These are phyloP conservation scores for Candida anutae DNA, from an alignment of 1,139 yeast species.

Conservation along the genomic window DNA sequence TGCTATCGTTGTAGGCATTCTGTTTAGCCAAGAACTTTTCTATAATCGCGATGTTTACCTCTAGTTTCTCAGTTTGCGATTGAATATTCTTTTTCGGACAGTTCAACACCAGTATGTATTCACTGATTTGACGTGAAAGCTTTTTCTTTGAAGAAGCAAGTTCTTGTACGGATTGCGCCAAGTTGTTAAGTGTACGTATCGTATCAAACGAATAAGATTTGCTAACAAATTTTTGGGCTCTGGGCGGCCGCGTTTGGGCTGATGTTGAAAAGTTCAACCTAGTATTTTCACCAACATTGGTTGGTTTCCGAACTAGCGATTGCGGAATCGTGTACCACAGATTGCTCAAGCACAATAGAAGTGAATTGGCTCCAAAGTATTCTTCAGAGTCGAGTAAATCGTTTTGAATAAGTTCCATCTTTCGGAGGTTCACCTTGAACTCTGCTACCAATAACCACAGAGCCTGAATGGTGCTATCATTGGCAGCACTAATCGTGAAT, in stretches of 20 bases:
- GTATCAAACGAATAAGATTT: conserved; percentile 29
- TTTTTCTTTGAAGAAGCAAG: conserved; percentile 10
- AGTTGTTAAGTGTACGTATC: conserved; percentile 25
- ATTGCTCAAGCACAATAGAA: conserved; percentile 17
- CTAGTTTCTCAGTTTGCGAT: conserved; percentile 3
- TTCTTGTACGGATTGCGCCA: conserved; percentile 25
- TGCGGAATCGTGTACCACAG: conserved; percentile 15
- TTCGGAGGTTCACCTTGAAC: conserved; percentile 14
- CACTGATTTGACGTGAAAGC: conserved; percentile 7
- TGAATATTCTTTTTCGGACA: conserved; percentile 5
- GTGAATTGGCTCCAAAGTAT: conserved; percentile 17
- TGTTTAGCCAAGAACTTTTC: conserved; percentile 14
- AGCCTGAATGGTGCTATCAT: conserved; percentile 1
- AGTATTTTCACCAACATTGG: not conserved
- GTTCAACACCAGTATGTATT: conserved; percentile 8
- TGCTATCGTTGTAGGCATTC: conserved; percentile 17
- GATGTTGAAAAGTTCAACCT: too few relatives aligned
- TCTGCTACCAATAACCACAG: conserved; percentile 17
- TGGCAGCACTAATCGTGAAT: not conserved
- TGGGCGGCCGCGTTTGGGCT: too few relatives aligned
- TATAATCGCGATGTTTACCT: conserved; percentile 5
- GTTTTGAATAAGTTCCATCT: conserved; percentile 11
- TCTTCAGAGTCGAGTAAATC: conserved; percentile 10
- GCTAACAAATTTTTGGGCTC: too few relatives aligned
- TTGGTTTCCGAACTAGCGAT: conserved; percentile 4